Conservation (phyloP, 371 early-diverging fungal genomes). For the Funneliformis caledonium region DNA sequence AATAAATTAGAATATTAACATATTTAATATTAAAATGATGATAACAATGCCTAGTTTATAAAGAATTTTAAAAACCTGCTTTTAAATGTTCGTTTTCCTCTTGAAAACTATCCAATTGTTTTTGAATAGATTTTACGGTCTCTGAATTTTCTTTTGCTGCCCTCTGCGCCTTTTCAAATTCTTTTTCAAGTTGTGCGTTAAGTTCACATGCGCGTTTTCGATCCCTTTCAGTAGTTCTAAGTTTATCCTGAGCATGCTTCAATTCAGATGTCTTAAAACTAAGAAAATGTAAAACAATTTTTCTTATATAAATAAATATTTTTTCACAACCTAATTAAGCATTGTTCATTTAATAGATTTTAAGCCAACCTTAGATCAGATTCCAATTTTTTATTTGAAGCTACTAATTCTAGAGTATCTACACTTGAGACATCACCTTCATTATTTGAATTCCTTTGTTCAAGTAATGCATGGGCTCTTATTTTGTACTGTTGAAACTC, state of each 20-base stretch:
- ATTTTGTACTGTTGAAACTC: constrained; percentile 69
- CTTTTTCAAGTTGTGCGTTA: constrained; percentile 54
- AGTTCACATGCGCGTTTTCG: constrained; percentile 56
- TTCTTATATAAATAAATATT: background rate
- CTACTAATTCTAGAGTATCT: constrained; percentile 42
- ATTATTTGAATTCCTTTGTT: constrained; percentile 50
- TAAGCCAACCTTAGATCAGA: constrained; percentile 45
- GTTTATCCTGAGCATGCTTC: constrained; percentile 48
- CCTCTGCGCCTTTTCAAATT: constrained; percentile 44
- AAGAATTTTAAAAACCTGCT: constrained; percentile 26
- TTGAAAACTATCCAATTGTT: constrained; percentile 46
- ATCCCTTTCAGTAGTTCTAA: constrained; percentile 52
- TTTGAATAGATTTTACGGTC: constrained; percentile 44
- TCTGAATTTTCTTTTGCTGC: constrained; percentile 45
- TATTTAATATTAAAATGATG: background rate
- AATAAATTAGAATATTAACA: background rate
- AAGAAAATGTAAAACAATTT: background rate
- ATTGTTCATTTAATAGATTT: background rate
- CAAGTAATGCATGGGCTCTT: constrained; percentile 58
- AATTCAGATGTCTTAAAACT: constrained; percentile 43
- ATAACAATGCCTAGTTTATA: background rate
- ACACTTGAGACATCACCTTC: constrained; percentile 41
- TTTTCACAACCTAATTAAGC: background rate
- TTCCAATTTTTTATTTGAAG: constrained; percentile 50
- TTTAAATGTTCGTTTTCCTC: constrained; percentile 44